Evolutionary conservation across 441 rosid species (phyloP).

Genomic region (Erodium chrysanthum): DNA sequence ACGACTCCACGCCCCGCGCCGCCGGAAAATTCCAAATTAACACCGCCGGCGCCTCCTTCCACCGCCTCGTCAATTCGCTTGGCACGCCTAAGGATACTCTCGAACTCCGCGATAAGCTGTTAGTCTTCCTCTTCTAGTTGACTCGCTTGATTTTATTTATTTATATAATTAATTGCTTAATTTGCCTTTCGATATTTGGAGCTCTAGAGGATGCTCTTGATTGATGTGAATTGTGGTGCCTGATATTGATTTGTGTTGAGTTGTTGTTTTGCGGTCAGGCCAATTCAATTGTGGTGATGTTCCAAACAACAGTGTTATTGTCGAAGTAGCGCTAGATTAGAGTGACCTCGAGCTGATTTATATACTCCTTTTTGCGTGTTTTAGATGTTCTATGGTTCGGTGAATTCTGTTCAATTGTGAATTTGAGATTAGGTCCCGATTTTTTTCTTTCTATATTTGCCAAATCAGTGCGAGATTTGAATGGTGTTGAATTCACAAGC

Average conservation of each 20-base stretch:
- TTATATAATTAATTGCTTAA: no score
- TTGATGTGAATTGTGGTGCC: neutral
- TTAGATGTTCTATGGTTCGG: neutral
- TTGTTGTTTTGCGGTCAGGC: neutral
- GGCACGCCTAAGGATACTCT: conserved; percentile 79
- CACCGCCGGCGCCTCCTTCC: conserved; percentile 60
- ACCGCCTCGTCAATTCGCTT: conserved; percentile 64
- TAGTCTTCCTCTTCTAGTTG: conserved; percentile 13
- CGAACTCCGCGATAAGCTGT: conserved; percentile 59
- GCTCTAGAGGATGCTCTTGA: neutral
- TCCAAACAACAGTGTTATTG: neutral
- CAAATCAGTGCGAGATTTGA: no score
- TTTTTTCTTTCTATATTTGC: no score
- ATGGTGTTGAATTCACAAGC: no score
- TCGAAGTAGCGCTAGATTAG: neutral
- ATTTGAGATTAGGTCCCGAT: no score
- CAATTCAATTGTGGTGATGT: neutral
- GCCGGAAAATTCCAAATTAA: conserved; percentile 66
- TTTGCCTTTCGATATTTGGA: no score
- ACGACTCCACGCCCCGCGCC: conserved; percentile 53
- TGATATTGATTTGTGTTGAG: neutral
- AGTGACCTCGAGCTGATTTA: neutral
- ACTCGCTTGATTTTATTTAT: neutral
- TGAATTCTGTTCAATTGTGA: no score
- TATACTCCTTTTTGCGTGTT: neutral